Conservation (phyloP, 2,329 filamentous ascomycete genomes). For the Daldinia sp. region DNA sequence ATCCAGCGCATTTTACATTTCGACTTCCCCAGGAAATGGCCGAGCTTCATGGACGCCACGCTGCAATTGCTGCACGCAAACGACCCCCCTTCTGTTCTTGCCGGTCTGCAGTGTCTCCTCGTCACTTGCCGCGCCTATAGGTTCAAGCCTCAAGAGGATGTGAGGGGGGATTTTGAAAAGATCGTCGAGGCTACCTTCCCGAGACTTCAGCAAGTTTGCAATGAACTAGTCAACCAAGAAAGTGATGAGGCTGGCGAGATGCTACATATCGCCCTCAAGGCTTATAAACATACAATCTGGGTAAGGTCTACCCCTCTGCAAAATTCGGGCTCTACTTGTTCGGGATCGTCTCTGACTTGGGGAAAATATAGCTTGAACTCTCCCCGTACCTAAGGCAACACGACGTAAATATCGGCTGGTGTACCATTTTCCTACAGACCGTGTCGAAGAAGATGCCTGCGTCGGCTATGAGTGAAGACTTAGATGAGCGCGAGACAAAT, state of each 20-base stretch:
- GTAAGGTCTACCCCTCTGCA: conserved; percentile 66
- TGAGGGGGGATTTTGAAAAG: conserved; percentile 88
- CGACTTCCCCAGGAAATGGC: conserved; percentile 96
- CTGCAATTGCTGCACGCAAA: conserved; percentile 88
- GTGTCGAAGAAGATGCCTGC: conserved; percentile 87
- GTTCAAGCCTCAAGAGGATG: conserved; percentile 84
- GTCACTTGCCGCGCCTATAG: conserved; percentile 96
- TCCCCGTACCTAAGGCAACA: conserved; percentile 81
- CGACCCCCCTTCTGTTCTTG: conserved; percentile 87
- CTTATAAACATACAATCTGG: conserved; percentile 98
- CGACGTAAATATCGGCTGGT: conserved; percentile 92
- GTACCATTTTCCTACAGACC: conserved; percentile 91
- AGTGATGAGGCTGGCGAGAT: conserved; percentile 97
- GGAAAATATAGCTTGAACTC: conserved; percentile 79
- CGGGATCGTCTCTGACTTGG: conserved; percentile 33
- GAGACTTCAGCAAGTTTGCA: conserved; percentile 85
- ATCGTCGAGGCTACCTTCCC: conserved; percentile 94
- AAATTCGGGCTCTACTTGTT: neutral
- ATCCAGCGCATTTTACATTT: conserved; percentile 96
- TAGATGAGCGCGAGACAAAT: conserved; percentile 88
- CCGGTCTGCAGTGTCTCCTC: conserved; percentile 91
- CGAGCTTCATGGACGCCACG: conserved; percentile 92
- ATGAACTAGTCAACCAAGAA: conserved; percentile 88
- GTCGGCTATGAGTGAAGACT: conserved; percentile 80
- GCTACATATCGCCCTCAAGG: conserved; percentile 93